A percentile compares a stretch with the other conserved stretches of the same genome.
Conservation (phyloP, 192 early-diverging fungal genomes). For the Gonapodya sp. region DNA sequence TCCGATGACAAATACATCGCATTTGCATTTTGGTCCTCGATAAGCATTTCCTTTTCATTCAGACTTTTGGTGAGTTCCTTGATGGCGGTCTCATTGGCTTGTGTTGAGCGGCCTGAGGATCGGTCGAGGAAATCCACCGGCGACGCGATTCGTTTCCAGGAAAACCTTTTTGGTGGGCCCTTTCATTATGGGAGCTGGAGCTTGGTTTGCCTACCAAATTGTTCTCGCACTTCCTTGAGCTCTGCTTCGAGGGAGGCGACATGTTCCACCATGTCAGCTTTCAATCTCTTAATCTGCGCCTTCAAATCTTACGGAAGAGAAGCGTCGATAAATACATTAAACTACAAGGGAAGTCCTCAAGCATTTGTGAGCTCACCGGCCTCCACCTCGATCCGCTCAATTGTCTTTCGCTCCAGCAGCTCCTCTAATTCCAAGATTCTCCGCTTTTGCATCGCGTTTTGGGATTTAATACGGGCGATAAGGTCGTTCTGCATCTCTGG, state of each 20-base stretch:
- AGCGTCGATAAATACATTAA: slow-evolving; percentile 14
- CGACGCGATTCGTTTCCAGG: too few relatives aligned
- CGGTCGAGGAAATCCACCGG: too few relatives aligned
- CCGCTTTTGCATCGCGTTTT: slow-evolving; percentile 22
- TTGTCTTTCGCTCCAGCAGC: slow-evolving; percentile 23
- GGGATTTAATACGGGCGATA: slow-evolving; percentile 18
- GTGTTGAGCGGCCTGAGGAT: not conserved
- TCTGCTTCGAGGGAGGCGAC: slow-evolving; percentile 39
- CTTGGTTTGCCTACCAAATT: not conserved
- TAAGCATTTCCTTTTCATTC: slow-evolving; percentile 34
- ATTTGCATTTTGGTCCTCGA: slow-evolving; percentile 53
- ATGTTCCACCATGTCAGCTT: slow-evolving; percentile 21
- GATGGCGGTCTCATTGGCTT: slow-evolving; percentile 19
- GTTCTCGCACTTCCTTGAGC: slow-evolving; percentile 21
- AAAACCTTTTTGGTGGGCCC: slow-evolving; percentile 27
- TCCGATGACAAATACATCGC: slow-evolving; percentile 51
- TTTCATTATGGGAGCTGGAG: not conserved
- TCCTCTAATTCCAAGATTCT: slow-evolving; percentile 27
- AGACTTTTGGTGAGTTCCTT: slow-evolving; percentile 8
- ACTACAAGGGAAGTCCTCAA: too few relatives aligned
- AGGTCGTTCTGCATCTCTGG: slow-evolving; percentile 27
- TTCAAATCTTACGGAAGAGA: slow-evolving; percentile 35
- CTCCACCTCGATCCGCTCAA: slow-evolving; percentile 38
- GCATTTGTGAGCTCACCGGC: slow-evolving; percentile 19
- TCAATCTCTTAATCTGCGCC: slow-evolving; percentile 36